Conservation (phyloP, 768 basidiomycete genomes). For the Lactarius evosmus region DNA sequence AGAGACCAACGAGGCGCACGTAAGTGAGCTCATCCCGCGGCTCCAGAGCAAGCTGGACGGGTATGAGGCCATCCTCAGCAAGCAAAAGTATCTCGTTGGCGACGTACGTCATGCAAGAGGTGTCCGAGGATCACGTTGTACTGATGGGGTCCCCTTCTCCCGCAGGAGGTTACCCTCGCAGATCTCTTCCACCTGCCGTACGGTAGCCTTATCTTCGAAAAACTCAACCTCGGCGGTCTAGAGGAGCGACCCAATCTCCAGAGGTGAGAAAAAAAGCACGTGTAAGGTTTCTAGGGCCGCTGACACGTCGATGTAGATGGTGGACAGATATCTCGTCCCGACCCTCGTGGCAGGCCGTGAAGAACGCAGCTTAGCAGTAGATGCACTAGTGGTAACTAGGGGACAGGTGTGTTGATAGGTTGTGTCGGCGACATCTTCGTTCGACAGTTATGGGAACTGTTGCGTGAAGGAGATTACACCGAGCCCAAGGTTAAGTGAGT, state of each 20-base stretch:
- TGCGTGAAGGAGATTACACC: too few relatives aligned
- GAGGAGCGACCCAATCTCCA: conserved; percentile 13
- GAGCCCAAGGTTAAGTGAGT: too few relatives aligned
- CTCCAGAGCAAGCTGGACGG: conserved; percentile 14
- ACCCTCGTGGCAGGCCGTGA: conserved; percentile 16
- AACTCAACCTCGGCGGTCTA: background rate
- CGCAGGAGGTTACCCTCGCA: conserved; percentile 16
- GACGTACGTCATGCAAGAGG: conserved; percentile 1
- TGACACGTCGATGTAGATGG: conserved; percentile 13
- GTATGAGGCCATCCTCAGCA: conserved; percentile 12
- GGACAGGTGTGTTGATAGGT: background rate
- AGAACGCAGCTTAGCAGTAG: conserved; percentile 2
- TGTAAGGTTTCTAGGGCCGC: background rate
- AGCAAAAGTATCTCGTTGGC: conserved; percentile 24
- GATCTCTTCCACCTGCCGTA: conserved; percentile 20
- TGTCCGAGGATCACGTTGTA: background rate
- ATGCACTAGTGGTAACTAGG: background rate
- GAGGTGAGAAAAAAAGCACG: background rate
- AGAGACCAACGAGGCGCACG: background rate
- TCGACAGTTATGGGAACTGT: too few relatives aligned
- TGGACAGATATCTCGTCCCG: conserved; percentile 19
- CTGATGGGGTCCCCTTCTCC: background rate
- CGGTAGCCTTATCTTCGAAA: background rate
- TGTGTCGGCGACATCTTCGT: too few relatives aligned
- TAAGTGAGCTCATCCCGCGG: background rate